Evolutionary conservation across 2,329 filamentous ascomycete species (phyloP), one percentile per base, ranked within the genome.

Genomic region (Chaetomiaceae sp.): DNA sequence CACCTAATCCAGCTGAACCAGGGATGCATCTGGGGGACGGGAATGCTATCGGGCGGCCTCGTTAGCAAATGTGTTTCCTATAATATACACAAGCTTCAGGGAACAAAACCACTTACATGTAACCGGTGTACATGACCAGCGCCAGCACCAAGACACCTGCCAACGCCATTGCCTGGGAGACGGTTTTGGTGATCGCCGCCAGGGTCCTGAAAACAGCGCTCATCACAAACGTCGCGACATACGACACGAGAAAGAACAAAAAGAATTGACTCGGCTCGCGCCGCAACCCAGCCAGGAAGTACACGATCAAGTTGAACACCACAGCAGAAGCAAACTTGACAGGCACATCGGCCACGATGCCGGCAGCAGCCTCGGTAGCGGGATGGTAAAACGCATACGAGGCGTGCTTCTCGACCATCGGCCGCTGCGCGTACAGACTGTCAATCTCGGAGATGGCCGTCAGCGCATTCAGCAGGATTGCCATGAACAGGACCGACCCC

Each of bases 1-100:
- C 84, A 90, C 25, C 84, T 80, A 48, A 91, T 85, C 88, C 88
- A 91, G 25, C 80, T 73, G 44, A 86, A 84, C 86, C 87, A 92
- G 0, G 78, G 79, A 20, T 83, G 77, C 85, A 86, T 90, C 62
- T 86, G 60, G 0, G 72, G 70, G 1, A 71, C 65, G 0, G 70
- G 63, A 30, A 80, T 74, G 25, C 46, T 49, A 14, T 3, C 8
- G 4, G n/a, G 8, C 9, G 13, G 10, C 0, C 3, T 2, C 1
- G 51, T 48, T 36, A 37, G 44, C 18, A 44, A 13, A 13, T n/a
- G n/a, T n/a, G n/a, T n/a, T n/a, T n/a, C n/a, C n/a, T n/a, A n/a
- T n/a, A n/a, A n/a, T n/a, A n/a, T n/a, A 2, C 25, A 5, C 25
- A 27, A 27, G 9, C 25, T 27, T 16, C 18, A 18, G 5, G 18